phyloP scores from a whole-genome alignment of 2,329 filamentous ascomycete genomes.

The Zymoseptoria ardabiliae region DNA sequence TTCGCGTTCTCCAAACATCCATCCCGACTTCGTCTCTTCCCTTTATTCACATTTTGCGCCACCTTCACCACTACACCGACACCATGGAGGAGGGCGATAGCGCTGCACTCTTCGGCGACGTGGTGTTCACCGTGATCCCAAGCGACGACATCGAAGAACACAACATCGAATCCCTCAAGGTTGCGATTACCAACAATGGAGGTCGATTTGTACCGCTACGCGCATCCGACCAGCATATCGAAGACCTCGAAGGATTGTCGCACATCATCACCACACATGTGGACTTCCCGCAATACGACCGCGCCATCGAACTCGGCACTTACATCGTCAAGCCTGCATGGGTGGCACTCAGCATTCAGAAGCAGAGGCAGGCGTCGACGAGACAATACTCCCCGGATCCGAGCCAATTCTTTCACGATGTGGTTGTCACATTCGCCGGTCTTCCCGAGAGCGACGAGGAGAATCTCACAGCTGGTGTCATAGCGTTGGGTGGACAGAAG shows the following conservation, averaged over 20 bases:
- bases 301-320: conserved; percentile 67
- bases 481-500: conserved; percentile 83
- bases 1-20: neutral
- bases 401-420: conserved; percentile 78
- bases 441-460: conserved; percentile 83
- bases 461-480: conserved; percentile 79
- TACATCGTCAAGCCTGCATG: conserved; percentile 78
- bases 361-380: conserved; percentile 65
- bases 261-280: conserved; percentile 70
- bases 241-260: conserved; percentile 42
- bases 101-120: conserved; percentile 32
- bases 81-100: conserved; percentile 13
- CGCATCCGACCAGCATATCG: conserved; percentile 29
- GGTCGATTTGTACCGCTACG: conserved; percentile 40
- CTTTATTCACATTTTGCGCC: neutral
- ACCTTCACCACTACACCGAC: neutral
- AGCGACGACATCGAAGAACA: conserved; percentile 22
- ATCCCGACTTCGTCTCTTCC: neutral
- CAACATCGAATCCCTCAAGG: conserved; percentile 36
- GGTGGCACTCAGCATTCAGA: conserved; percentile 64
- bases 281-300: conserved; percentile 82
- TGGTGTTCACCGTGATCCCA: conserved; percentile 39
- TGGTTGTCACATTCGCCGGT: conserved; percentile 74
- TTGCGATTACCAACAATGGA: conserved; percentile 40
- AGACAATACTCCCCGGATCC: conserved; percentile 87